Evolutionary conservation across 192 early-diverging fungal species (phyloP), one percentile per base, ranked within the genome.

Genomic region (Coemansia guatemalensis): DNA sequence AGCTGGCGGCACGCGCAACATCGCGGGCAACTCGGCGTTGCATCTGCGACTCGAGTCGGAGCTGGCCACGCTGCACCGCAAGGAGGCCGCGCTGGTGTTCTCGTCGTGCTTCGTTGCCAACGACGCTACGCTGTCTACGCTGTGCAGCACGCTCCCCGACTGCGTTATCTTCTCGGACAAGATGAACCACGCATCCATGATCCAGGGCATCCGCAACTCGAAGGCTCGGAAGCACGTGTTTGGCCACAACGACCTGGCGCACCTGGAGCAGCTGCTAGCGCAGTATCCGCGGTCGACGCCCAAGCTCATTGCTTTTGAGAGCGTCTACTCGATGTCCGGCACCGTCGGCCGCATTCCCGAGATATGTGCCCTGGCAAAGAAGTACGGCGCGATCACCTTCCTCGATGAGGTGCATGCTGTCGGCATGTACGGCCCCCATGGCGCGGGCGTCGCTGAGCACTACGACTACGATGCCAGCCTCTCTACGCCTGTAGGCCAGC

Each of bases 61-160:
- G 84, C 83, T 99, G 58, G 95, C 97, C 0, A 77, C 85, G 63
- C 81, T 99, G 53, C 97, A 99, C 83, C 91, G 90, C 71, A 97
- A 94, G 74, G 85, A 88, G 47, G 87, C 88, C 3, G 95, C 94
- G 27, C 84, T 98, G 11, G 93, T 98, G 48, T 98, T 98, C 66
- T 94, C 95, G 18, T 96, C 94, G 51, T 98, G 95, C 84, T 98
- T 94, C 78, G 95, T 98, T 3, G 95, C 95, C 69, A 98, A 98
- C 81, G 95, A 98, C 67, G 94, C 93, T 41, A 95, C 93, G n/a
- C 73, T 98, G 44, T 89, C 90, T 53, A 96, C 94, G 24, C 77
- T 98, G 54, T 93, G 91, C 57, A 75, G 84, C 48, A 90, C 94
- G 69, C 77, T 98, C 66, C 95, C 95, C 51, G 88, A 85, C 25